Evolutionary conservation across 1,284 basidiomycete species (phyloP), one percentile per base, ranked within the genome.

Genomic region (Afroboletus lepidellus): DNA sequence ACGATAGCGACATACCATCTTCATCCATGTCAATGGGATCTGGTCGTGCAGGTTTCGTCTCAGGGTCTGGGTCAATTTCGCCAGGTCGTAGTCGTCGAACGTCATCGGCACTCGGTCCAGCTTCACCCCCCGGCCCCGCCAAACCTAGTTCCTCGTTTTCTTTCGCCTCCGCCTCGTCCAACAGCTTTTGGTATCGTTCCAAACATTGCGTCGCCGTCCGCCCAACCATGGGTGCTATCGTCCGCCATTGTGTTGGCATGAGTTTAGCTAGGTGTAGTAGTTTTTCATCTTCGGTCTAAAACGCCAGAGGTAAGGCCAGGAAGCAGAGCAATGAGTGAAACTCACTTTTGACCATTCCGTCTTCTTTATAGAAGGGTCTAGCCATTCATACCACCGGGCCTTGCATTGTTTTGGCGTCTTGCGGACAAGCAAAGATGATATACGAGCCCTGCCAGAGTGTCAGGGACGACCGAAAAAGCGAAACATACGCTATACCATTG

Each of bases 21-120:
- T 99, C 97, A 71, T 99, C 97, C 97, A 99, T 99, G 74, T 99
- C 97, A 64, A 99, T 97, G 6, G 97, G 96, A 76, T 99, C 97
- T 6, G 97, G 97, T 27, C 96, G 81, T 2, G 97, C 97, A 44
- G 97, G 93, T 69, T 98, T 96, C 12, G 96, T 97, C 72, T 99
- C 97, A 2, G 97, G 97, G 74, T 99, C 95, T 2, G 97, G 95
- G 70, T 99, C 97, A 62, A 99, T 96, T 75, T 99, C 97, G 48
- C 97, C 97, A 5, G 95, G 94, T 48, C 94, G 81, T 55, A 99
- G 76, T 57, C 86, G 81, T 52, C 96, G 80, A 36, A 96, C 85
- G 63, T 98, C 95, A 45, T 97, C 95, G 12, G 90, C 92, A 61
- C 88, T 87, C 4, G 96, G 94, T 12, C 87, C 90, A n/a, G 79